Conservation (phyloP, 495 filamentous ascomycete species). For the Pseudomonodictys pantanalensis region DNA sequence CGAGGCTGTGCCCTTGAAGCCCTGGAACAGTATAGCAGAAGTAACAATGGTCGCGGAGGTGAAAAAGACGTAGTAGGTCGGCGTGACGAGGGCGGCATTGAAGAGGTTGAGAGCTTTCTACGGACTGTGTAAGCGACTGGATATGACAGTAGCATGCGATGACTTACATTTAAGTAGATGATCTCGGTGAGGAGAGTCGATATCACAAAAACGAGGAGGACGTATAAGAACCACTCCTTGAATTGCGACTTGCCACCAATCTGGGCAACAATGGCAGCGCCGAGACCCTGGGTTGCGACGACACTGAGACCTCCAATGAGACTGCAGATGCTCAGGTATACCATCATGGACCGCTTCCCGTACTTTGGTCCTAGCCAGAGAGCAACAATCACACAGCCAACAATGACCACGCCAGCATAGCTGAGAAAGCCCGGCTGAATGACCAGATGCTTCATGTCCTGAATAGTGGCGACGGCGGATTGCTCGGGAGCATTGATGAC, state of each 20-base stretch:
- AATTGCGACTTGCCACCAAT: constrained; percentile 78
- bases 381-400: constrained; percentile 67
- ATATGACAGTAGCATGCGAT: constrained; percentile 7
- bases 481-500: constrained; percentile 87
- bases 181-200: constrained; percentile 87
- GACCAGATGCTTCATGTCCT: constrained; percentile 89
- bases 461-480: constrained; percentile 80
- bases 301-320: constrained; percentile 92
- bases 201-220: constrained; percentile 87
- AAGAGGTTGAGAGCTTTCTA: constrained; percentile 99
- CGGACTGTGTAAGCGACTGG: constrained; percentile 34
- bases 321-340: constrained; percentile 94
- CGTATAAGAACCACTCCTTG: constrained; percentile 95
- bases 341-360: constrained; percentile 95
- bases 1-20: constrained; percentile 81
- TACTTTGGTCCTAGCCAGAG: constrained; percentile 86
- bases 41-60: constrained; percentile 92
- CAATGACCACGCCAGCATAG: constrained; percentile 80
- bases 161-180: constrained; percentile 88
- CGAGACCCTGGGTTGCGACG: constrained; percentile 89
- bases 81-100: constrained; percentile 95
- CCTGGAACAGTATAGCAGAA: constrained; percentile 86
- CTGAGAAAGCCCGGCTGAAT: constrained; percentile 80
- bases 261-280: constrained; percentile 86
- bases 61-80: constrained; percentile 98